A percentile compares a stretch with the other conserved stretches of the same genome.
These are phyloP conservation scores for Microbotryum intermedium DNA, from an alignment of 1,284 basidiomycete species.

Conservation along the genomic window DNA sequence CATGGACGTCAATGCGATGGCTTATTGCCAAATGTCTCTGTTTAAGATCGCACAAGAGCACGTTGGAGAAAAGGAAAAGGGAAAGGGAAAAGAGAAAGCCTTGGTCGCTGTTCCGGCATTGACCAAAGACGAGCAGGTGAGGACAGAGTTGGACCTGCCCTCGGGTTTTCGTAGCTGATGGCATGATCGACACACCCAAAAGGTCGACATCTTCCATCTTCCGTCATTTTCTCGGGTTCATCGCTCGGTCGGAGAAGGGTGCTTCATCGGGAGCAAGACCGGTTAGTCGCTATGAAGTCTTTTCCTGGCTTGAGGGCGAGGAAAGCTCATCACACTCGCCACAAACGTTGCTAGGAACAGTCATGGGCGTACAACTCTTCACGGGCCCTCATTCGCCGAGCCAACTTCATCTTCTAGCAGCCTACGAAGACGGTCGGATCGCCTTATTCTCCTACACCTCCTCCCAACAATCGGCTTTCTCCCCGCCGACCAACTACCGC, in stretches of 20 bases:
- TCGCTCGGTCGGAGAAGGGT: conserved; percentile 26
- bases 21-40: conserved; percentile 29
- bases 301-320: background rate
- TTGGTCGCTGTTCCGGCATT: conserved; percentile 29
- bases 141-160: background rate
- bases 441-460: conserved; percentile 22
- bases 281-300: conserved; percentile 7
- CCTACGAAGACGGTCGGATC: conserved; percentile 32
- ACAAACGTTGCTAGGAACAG: conserved; percentile 18
- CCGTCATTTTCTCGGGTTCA: conserved; percentile 19
- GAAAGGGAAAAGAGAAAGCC: conserved; percentile 3
- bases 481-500: background rate
- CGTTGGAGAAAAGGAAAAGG: background rate
- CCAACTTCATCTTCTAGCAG: conserved; percentile 22
- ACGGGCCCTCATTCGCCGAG: background rate
- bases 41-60: background rate
- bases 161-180: background rate
- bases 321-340: background rate
- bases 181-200: no score
- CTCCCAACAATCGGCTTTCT: background rate
- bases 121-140: conserved; percentile 28
- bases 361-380: conserved; percentile 29
- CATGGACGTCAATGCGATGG: conserved; percentile 31
- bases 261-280: conserved; percentile 25
- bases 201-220: conserved; percentile 34